A percentile compares a stretch with the other conserved stretches of the same genome.
Evolutionary conservation across 179 eudicot genomes (phyloP).

Genomic region (Corrigiola litoralis): DNA sequence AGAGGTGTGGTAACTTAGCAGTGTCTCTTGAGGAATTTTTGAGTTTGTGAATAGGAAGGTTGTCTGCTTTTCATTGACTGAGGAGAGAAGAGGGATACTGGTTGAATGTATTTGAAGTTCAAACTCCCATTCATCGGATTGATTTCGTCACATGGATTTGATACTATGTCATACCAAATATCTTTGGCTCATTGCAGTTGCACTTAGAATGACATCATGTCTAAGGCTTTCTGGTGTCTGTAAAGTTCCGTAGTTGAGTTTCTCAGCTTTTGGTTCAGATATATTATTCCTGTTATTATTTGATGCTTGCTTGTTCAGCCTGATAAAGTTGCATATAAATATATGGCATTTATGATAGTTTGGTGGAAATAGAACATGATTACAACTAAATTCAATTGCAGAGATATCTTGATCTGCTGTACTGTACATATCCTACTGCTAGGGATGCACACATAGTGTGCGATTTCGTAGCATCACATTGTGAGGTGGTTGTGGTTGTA

Average conservation of each 20-base stretch:
- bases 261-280: neutral
- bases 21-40: slow-evolving; percentile 6
- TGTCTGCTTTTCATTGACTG: slow-evolving; percentile 3
- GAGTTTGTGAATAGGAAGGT: slow-evolving; percentile 9
- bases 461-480: too few species aligned
- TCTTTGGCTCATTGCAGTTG: neutral
- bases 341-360: neutral
- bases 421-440: too few species aligned
- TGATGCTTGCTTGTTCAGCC: neutral
- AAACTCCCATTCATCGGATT: slow-evolving; percentile 19
- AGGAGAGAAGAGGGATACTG: slow-evolving; percentile 1
- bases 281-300: neutral
- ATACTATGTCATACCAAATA: neutral
- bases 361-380: too few species aligned
- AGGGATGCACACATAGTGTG: too few species aligned
- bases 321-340: neutral
- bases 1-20: slow-evolving; percentile 6
- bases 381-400: neutral
- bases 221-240: neutral
- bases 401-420: neutral
- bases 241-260: neutral
- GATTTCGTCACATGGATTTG: slow-evolving; percentile 10
- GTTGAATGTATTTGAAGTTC: slow-evolving; percentile 1
- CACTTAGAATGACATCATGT: neutral
- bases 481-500: too few species aligned